Evolutionary conservation across 352 stramenopile genomes (phyloP).

Genomic region (Globisporangium splendens): DNA sequence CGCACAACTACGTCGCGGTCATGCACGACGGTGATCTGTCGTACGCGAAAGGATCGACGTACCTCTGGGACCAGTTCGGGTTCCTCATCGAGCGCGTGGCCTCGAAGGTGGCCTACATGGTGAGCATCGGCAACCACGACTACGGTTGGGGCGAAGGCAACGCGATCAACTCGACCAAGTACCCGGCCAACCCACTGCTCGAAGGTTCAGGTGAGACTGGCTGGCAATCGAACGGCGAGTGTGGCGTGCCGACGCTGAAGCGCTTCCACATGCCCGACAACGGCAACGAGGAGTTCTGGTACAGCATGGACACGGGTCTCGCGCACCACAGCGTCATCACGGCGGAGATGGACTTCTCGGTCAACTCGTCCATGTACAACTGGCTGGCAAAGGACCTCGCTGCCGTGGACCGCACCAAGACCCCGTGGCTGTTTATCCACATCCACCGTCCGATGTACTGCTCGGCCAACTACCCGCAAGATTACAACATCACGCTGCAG

Average conservation of each 20-base stretch:
- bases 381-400: constrained; percentile 50
- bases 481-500: constrained; percentile 33
- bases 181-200: constrained; percentile 27
- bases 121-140: constrained; percentile 51
- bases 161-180: constrained; percentile 22
- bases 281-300: constrained; percentile 47
- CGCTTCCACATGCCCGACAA: constrained; percentile 73
- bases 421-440: constrained; percentile 50
- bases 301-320: constrained; percentile 44
- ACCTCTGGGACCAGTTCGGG: constrained; percentile 80
- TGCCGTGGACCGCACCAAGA: constrained; percentile 38
- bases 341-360: constrained; percentile 43
- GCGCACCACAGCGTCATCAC: constrained; percentile 39
- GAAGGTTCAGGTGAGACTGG: constrained; percentile 23
- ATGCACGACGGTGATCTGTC: constrained; percentile 78
- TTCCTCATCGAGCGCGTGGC: constrained; percentile 75
- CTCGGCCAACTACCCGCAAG: constrained; percentile 25
- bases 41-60: constrained; percentile 65
- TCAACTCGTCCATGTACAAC: constrained; percentile 30
- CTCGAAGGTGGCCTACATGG: constrained; percentile 71
- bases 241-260: constrained; percentile 66
- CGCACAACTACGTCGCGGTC: constrained; percentile 50
- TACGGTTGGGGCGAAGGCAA: constrained; percentile 34
- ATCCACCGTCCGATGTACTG: constrained; percentile 52
- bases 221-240: constrained; percentile 71